Conservation (phyloP, 106 monocot genomes). For the Ottelia alismoides region DNA sequence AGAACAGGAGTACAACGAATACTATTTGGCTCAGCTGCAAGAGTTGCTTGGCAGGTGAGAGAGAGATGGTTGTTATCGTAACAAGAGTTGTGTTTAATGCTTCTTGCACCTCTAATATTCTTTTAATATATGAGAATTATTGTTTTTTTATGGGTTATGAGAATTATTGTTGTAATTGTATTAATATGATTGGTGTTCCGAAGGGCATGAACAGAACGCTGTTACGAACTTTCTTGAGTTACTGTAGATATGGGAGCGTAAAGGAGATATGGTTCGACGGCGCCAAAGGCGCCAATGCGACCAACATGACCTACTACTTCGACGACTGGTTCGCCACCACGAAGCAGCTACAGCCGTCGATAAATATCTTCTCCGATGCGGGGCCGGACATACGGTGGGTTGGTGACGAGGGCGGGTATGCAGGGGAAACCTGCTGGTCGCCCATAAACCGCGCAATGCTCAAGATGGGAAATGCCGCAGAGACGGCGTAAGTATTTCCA, state of each 20-base stretch:
- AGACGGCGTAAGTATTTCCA: too few species aligned
- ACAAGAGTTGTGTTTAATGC: too few species aligned
- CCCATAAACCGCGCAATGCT: conserved; percentile 46
- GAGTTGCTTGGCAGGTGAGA: conserved; percentile 56
- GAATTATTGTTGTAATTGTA: too few species aligned
- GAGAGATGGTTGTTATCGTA: too few species aligned
- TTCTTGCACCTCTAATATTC: too few species aligned
- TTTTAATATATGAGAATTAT: too few species aligned
- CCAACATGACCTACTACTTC: conserved; percentile 82
- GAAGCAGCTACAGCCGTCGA: conserved; percentile 52
- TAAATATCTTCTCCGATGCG: conserved; percentile 92
- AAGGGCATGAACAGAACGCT: too few species aligned
- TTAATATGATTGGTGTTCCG: too few species aligned
- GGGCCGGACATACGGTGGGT: conserved; percentile 86
- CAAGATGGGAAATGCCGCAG: conserved; percentile 48
- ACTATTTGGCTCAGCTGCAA: conserved; percentile 56
- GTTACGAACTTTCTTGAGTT: too few species aligned
- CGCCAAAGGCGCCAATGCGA: conserved; percentile 67
- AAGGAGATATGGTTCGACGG: conserved; percentile 94
- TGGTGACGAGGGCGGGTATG: conserved; percentile 69
- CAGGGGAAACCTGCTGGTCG: conserved; percentile 76
- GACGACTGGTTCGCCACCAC: conserved; percentile 62
- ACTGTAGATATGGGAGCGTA: conserved; percentile 48
- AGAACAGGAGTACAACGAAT: conserved; percentile 63
- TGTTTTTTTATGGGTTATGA: too few species aligned